Evolutionary conservation across 2,329 filamentous ascomycete species (phyloP), one percentile per base, ranked within the genome.

Genomic region (Colletotrichum tamarilloi): DNA sequence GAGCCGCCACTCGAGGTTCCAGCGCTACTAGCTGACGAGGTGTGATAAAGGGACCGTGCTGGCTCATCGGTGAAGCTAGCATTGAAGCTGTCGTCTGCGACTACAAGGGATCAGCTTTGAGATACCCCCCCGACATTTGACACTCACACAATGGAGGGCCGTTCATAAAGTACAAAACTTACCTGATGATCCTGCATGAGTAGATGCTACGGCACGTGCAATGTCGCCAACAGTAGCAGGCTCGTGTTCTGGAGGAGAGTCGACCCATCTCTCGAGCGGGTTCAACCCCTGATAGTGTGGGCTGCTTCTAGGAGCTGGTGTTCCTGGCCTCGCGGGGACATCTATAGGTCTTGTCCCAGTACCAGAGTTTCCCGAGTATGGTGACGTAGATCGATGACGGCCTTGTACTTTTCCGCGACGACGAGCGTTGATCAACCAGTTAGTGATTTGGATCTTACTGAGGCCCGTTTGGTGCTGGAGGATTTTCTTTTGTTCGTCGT

Each of bases 361-460:
- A 4, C 22, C n/a, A 19, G n/a, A 62, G 30, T n/a, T 67, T 28
- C 65, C 82, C 78, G 46, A 60, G 26, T 64, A 62, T 8, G 64
- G 53, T 11, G 65, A 58, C 6, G 35, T 24, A 89, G 83, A 83
- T 70, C 82, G 84, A 76, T 67, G 49, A 26, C 65, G 65, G 42
- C 30, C n/a, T 30, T 85, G 85, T 66, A 87, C 86, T 81, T 92
- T 93, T 68, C 60, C 67, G 14, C 73, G 69, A 1, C 69, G 49
- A 24, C 69, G 65, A 24, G 73, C 66, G 49, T 69, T 74, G n/a
- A 65, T 62, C 9, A 74, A 60, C 69, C 73, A 73, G 5, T 72
- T 74, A 3, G 65, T 67, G 62, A 74, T 69, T 22, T 74, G 73
- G 12, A n/a, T 49, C 30, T 73, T 73, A 65, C 52, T 74, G n/a